Base-by-base conservation (phyloP, 208 protist genomes). In the Crithidia thermophila region DNA sequence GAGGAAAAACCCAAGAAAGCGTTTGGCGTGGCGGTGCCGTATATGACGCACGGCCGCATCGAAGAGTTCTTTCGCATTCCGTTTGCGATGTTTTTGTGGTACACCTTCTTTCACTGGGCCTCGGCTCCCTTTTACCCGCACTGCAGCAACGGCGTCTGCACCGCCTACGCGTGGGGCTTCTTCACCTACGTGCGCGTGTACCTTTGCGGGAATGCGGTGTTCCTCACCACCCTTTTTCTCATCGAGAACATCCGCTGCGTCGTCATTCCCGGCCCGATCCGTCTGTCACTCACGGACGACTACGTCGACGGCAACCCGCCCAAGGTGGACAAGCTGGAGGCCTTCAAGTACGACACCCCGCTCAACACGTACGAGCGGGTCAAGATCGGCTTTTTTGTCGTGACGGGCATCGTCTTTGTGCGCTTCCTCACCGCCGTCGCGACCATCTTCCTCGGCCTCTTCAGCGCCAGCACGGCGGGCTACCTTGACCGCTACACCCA, bases 301-400 rank as follows among this genome's bases (percentile, higher is more conserved):
- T 92, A 95, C 70, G 47, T 90, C 8, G 69, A 86, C n/a, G 60
- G 51, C 18, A 65, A 79, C 20, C 90, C 90, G 1, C 53, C 69
- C 0, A 72, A 86, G 45, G 85, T 85, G 28, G 77, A 78, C 42
- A 77, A 77, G 14, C 67, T 84, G 42, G 73, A 79, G 16, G 87
- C 90, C 7, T 80, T 95, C 20, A 61, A 63, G 34, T 93, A 95
- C 63, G 87, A 93, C 60, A 95, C 86, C 2, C 86, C 90, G n/a
- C 62, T 85, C 58, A 84, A 57, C 16, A 39, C 55, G 8, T 95
- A 95, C 73, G 86, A 95, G 60, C 58, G 67, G 27, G 20, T 84
- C 13, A 96, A 96, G 42, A 60, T 88, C 8, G 25, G 67, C 21
- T 88, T 91, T 40, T 94, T 96, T 42, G 55, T 77, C 4, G 31